Evolutionary conservation across 2,329 filamentous ascomycete species (phyloP).

Genomic region (Dothideomycetes sp.): DNA sequence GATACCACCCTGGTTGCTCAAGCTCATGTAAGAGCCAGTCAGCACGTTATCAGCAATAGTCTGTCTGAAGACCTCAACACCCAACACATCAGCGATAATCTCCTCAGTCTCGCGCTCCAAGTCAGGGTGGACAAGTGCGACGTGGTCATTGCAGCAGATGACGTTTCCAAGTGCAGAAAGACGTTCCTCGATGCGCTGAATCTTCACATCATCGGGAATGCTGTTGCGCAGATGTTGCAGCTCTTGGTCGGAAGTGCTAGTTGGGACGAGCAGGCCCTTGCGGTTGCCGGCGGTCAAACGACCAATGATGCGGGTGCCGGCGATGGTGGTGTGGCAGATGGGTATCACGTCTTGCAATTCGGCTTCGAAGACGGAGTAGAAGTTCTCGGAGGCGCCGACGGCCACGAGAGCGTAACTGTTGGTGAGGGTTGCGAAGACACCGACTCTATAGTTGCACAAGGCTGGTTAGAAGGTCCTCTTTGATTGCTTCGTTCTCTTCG

Average conservation of each 20-base stretch:
- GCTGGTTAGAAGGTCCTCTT: conserved; percentile 8
- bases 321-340: conserved; percentile 93
- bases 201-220: conserved; percentile 81
- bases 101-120: conserved; percentile 97
- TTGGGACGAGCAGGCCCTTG: conserved; percentile 91
- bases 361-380: conserved; percentile 95
- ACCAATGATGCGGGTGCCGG: conserved; percentile 90
- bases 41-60: conserved; percentile 96
- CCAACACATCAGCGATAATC: conserved; percentile 89
- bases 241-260: conserved; percentile 94
- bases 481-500: conserved; percentile 1
- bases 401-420: conserved; percentile 95
- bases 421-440: conserved; percentile 92
- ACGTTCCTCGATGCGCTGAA: conserved; percentile 95
- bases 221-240: conserved; percentile 93
- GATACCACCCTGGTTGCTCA: conserved; percentile 91
- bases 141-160: conserved; percentile 92
- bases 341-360: conserved; percentile 96
- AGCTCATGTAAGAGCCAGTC: conserved; percentile 89
- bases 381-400: conserved; percentile 93
- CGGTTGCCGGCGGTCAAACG: conserved; percentile 93
- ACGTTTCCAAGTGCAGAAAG: conserved; percentile 94
- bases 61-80: conserved; percentile 84
- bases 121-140: conserved; percentile 91
- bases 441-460: too few species aligned